phyloP scores from a whole-genome alignment of 2,329 filamentous ascomycete species.

The Fusarium miscanthi region DNA sequence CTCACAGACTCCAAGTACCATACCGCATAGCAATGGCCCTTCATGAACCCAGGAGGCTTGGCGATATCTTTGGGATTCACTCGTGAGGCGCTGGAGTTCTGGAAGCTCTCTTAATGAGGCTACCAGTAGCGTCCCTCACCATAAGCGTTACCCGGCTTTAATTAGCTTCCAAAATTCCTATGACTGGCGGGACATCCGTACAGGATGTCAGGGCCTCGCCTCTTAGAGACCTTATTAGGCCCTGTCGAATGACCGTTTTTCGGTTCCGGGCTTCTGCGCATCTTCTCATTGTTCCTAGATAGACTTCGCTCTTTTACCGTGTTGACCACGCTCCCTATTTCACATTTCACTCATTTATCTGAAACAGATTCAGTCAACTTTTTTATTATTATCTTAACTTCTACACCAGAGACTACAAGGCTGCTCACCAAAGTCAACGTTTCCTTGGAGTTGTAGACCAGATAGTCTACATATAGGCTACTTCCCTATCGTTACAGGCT shows the following conservation, averaged over 20 bases:
- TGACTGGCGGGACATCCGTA: slow-evolving; percentile 12
- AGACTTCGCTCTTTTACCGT: slow-evolving; percentile 24
- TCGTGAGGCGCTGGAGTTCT: slow-evolving; percentile 11
- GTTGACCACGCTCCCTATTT: slow-evolving; percentile 16
- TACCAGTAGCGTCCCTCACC: not conserved
- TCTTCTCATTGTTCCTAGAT: not conserved
- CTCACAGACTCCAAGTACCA: not conserved
- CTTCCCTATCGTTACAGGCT: not conserved
- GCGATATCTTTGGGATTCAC: slow-evolving; percentile 16
- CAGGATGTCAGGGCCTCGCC: slow-evolving; percentile 10
- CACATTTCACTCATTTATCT: slow-evolving; percentile 11
- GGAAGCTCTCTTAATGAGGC: not conserved
- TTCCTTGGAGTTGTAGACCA: not conserved
- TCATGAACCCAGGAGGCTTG: slow-evolving; percentile 21
- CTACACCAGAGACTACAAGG: not conserved
- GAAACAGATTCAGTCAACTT: not conserved
- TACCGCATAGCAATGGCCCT: not conserved
- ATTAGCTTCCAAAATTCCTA: not conserved
- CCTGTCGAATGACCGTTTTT: slow-evolving; percentile 1
- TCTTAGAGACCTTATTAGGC: slow-evolving; percentile 18
- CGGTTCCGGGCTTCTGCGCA: not conserved
- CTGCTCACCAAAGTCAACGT: not conserved
- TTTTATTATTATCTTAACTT: not conserved
- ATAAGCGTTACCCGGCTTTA: not conserved
- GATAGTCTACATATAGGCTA: not conserved